These are phyloP conservation scores for Podila epigama DNA, from an alignment of 192 early-diverging fungal species.

Conservation along the genomic window DNA sequence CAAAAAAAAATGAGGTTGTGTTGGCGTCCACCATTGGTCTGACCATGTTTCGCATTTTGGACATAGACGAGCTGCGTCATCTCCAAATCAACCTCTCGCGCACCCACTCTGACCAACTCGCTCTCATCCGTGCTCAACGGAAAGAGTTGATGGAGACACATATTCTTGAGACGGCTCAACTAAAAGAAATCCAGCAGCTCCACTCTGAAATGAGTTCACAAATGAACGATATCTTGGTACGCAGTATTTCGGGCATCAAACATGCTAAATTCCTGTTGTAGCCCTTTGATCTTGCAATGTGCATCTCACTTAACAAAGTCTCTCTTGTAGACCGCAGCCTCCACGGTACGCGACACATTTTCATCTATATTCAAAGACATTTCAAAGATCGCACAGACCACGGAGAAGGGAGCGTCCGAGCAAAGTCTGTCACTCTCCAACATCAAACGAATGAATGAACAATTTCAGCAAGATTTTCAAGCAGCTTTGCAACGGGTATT, in stretches of 20 bases:
- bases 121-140: constrained; percentile 6
- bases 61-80: constrained; percentile 15
- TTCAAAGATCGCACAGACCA: neutral
- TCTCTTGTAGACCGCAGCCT: neutral
- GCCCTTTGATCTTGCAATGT: neutral
- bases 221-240: constrained; percentile 16
- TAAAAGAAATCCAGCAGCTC: constrained; percentile 8
- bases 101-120: constrained; percentile 14
- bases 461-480: neutral
- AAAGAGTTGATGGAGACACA: constrained; percentile 10
- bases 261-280: neutral
- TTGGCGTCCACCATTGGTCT: no score
- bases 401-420: neutral
- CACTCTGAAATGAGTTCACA: constrained; percentile 1
- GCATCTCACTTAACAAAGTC: neutral
- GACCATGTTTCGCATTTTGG: no score
- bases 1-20: no score
- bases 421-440: neutral
- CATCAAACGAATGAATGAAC: neutral
- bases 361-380: neutral
- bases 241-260: no score
- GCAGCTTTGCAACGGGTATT: neutral
- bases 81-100: constrained; percentile 16
- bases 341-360: neutral
- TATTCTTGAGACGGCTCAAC: neutral